Evolutionary conservation across 1,139 yeast genomes (phyloP).

Genomic region (Pichia norvegensis): DNA sequence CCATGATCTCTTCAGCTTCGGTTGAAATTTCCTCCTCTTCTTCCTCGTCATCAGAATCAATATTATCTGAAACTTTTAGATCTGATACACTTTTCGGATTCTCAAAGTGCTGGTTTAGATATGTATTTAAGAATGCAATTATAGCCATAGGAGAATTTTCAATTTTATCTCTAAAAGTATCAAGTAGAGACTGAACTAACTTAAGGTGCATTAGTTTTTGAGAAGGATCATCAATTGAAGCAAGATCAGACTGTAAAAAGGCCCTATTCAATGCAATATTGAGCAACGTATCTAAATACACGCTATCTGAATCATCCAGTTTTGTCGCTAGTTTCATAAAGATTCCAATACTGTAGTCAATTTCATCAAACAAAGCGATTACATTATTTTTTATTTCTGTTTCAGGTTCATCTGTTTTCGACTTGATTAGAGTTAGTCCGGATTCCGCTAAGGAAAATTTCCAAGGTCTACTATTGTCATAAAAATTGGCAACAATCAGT

Average conservation of each 20-base stretch:
- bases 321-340: conserved; percentile 35
- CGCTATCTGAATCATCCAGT: conserved; percentile 44
- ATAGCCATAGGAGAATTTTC: conserved; percentile 44
- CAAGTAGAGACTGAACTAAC: conserved; percentile 56
- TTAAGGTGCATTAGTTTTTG: conserved; percentile 53
- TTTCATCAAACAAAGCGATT: conserved; percentile 28
- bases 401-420: conserved; percentile 9
- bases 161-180: conserved; percentile 51
- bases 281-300: conserved; percentile 42
- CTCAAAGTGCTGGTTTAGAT: conserved; percentile 7
- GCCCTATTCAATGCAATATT: conserved; percentile 50
- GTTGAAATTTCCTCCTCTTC: conserved; percentile 32
- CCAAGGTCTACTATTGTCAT: conserved; percentile 42
- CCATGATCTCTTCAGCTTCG: conserved; percentile 17
- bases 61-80: conserved; percentile 8
- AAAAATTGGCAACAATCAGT: conserved; percentile 2
- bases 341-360: conserved; percentile 46
- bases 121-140: conserved; percentile 9
- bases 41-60: conserved; percentile 34
- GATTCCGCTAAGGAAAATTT: conserved; percentile 45
- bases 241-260: conserved; percentile 34
- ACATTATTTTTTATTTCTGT: conserved; percentile 18
- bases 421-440: conserved; percentile 45
- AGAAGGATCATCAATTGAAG: conserved; percentile 43
- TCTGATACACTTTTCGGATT: background rate